A percentile compares a stretch with the other conserved stretches of the same genome.
Conservation (phyloP, 495 filamentous ascomycete species). For the Talaromyces borbonicus region DNA sequence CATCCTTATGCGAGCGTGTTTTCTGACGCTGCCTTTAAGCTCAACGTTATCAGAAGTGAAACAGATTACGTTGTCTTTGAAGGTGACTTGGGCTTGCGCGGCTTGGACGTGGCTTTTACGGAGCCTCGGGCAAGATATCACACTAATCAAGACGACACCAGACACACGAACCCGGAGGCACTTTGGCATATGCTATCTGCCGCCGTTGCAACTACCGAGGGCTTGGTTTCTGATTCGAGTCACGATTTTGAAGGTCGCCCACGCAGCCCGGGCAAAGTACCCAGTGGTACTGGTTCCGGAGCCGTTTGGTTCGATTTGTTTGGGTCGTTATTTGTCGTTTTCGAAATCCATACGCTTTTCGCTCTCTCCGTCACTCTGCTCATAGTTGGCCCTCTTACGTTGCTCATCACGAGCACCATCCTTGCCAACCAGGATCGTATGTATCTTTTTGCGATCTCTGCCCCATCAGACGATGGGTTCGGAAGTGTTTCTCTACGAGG, state of each 20-base stretch:
- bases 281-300: slow-evolving; percentile 55
- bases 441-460: slow-evolving; percentile 65
- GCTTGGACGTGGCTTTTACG: slow-evolving; percentile 86
- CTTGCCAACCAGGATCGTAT: slow-evolving; percentile 61
- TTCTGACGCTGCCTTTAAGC: slow-evolving; percentile 71
- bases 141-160: slow-evolving; percentile 78
- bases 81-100: slow-evolving; percentile 70
- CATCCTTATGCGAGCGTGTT: slow-evolving; percentile 80
- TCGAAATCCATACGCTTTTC: slow-evolving; percentile 72
- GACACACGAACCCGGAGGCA: slow-evolving; percentile 63
- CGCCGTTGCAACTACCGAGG: slow-evolving; percentile 60
- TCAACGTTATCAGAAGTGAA: slow-evolving; percentile 65
- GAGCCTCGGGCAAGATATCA: slow-evolving; percentile 82
- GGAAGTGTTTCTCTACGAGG: slow-evolving; percentile 59
- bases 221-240: slow-evolving; percentile 59
- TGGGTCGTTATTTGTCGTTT: slow-evolving; percentile 68
- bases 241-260: slow-evolving; percentile 53
- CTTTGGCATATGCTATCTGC: slow-evolving; percentile 92
- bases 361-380: slow-evolving; percentile 77
- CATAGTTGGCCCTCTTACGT: slow-evolving; percentile 60
- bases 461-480: slow-evolving; percentile 46
- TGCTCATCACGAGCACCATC: slow-evolving; percentile 57
- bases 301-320: slow-evolving; percentile 96
- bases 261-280: slow-evolving; percentile 50
- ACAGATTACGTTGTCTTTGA: slow-evolving; percentile 88